Conservation (phyloP, 1,139 yeast species). For the Yamadazyma oceani region DNA sequence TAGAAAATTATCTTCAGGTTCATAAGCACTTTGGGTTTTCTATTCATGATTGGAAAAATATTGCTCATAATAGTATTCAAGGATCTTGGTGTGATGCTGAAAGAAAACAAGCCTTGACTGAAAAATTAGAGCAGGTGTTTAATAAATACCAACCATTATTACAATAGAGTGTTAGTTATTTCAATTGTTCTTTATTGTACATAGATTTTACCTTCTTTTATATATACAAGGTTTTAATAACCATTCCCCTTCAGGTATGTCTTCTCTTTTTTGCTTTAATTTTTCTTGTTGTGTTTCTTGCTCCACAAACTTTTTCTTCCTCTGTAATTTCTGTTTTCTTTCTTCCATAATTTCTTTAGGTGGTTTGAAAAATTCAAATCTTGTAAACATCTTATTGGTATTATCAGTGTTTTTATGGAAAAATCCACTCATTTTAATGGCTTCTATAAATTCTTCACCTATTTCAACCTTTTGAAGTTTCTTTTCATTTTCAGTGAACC, state of each 20-base stretch:
- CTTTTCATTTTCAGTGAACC: constrained; percentile 61
- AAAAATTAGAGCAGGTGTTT: constrained; percentile 46
- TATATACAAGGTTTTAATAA: constrained; percentile 92
- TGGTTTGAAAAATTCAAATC: constrained; percentile 92
- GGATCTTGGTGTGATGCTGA: constrained; percentile 66
- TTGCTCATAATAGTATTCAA: constrained; percentile 59
- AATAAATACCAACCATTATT: constrained; percentile 32
- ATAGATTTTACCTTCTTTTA: constrained; percentile 63
- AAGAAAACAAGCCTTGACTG: constrained; percentile 49
- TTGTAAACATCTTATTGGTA: constrained; percentile 86
- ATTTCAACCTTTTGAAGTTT: constrained; percentile 35
- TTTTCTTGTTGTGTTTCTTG: constrained; percentile 61
- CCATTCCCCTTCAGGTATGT: constrained; percentile 80
- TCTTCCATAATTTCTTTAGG: constrained; percentile 68
- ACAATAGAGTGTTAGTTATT: too few relatives aligned
- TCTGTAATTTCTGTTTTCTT: constrained; percentile 59
- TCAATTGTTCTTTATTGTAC: not conserved
- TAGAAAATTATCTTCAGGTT: constrained; percentile 69
- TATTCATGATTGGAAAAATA: constrained; percentile 53
- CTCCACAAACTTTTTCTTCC: constrained; percentile 72
- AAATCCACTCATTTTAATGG: constrained; percentile 76
- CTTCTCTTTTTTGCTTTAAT: constrained; percentile 54
- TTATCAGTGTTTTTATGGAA: constrained; percentile 88
- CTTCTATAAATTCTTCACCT: constrained; percentile 76
- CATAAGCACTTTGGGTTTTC: constrained; percentile 64